Evolutionary conservation across 169 alveolate species (phyloP).

Genomic region (Toxoplasma gondii): DNA sequence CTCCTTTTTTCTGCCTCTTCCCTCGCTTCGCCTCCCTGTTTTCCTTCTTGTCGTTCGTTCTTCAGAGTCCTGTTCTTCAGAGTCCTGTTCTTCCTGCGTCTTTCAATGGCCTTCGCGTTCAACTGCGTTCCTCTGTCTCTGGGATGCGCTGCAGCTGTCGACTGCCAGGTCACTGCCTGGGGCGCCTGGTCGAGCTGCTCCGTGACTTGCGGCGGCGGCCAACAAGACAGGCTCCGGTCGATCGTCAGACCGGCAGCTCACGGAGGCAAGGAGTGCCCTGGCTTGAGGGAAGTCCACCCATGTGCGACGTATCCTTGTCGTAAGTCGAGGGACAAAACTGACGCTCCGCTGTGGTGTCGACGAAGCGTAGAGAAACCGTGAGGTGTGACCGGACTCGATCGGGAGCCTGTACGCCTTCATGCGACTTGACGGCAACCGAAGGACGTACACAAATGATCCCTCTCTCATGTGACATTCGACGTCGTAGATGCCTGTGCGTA

Average conservation of each 20-base stretch:
- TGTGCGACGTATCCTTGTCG: constrained; percentile 71
- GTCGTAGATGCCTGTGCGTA: too few species aligned
- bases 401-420: too few species aligned
- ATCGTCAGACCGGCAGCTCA: constrained; percentile 56
- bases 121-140: not conserved
- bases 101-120: too few species aligned
- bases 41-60: too few species aligned
- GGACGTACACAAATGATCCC: too few species aligned
- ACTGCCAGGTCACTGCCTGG: constrained; percentile 78
- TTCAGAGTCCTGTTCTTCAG: too few species aligned
- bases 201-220: constrained; percentile 76
- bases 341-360: not conserved
- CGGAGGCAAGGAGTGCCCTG: constrained; percentile 66
- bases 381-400: too few species aligned
- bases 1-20: not conserved
- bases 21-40: not conserved
- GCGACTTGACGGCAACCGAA: too few species aligned
- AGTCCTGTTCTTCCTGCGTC: too few species aligned
- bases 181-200: constrained; percentile 75
- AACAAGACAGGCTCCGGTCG: constrained; percentile 74
- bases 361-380: not conserved
- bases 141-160: constrained; percentile 57
- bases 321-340: not conserved
- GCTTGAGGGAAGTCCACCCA: constrained; percentile 44
- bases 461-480: too few species aligned